Percentiles rank a stretch among this genome's conserved stretches.
phyloP scores from a whole-genome alignment of 441 rosid species.

The Melastoma candidum region DNA sequence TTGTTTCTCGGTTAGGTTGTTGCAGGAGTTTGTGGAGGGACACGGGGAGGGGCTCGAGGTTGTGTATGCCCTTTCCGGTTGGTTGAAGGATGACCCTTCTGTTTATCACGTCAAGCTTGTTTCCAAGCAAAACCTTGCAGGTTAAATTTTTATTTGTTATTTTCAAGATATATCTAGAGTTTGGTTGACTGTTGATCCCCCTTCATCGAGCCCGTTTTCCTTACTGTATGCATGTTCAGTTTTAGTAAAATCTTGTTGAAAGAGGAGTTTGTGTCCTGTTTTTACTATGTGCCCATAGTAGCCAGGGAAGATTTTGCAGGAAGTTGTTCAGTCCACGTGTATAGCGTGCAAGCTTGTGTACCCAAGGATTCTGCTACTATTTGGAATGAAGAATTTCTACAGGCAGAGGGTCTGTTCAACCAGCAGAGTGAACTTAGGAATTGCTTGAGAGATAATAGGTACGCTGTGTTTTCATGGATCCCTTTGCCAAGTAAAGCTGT shows the following conservation, averaged over 20 bases:
- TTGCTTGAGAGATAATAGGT: conserved; percentile 93
- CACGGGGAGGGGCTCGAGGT: conserved; percentile 50
- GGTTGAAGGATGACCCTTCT: conserved; percentile 54
- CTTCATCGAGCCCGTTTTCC: background rate
- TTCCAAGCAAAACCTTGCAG: conserved; percentile 55
- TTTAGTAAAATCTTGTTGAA: background rate
- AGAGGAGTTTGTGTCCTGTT: background rate
- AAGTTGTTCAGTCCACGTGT: conserved; percentile 57
- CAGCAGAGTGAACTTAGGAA: conserved; percentile 44
- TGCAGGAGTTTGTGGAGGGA: conserved; percentile 56
- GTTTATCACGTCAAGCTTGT: conserved; percentile 61
- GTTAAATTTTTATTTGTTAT: conserved; percentile 17
- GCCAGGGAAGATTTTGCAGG: conserved; percentile 63
- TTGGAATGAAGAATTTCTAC: conserved; percentile 82
- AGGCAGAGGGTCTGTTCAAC: conserved; percentile 76
- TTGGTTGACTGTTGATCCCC: background rate
- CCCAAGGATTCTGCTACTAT: conserved; percentile 75
- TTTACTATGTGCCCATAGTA: conserved; percentile 30
- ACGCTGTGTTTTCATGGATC: background rate
- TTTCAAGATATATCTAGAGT: background rate
- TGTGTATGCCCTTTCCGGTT: conserved; percentile 69
- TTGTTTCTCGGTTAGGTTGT: conserved; percentile 41
- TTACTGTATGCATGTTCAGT: too few relatives aligned
- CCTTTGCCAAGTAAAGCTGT: too few relatives aligned
- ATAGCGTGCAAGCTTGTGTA: conserved; percentile 72